Base-by-base conservation (phyloP, 768 basidiomycete genomes). In the Strobilomyces echinocephalus region DNA sequence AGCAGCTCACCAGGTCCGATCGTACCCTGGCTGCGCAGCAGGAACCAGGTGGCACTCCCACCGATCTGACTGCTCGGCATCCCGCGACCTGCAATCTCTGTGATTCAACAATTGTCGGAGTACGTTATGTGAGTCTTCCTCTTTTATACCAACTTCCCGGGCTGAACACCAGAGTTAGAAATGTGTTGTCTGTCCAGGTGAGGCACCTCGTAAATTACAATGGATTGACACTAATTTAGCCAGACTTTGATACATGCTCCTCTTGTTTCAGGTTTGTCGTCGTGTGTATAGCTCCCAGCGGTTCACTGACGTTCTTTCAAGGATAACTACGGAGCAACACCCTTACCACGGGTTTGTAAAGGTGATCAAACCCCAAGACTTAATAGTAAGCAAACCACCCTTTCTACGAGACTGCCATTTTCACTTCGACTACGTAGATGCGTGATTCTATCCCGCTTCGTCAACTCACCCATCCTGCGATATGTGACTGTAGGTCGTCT, bases 81-180 rank as follows among this genome's bases (percentile, higher is more conserved):
- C 65, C 69, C 55, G 88, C 89, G 7, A 77, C 68, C 10, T 95
- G 92, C 70, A 80, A 94, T 65, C 64, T 92, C 24, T 95, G 92
- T 61, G 83, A 87, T 56, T 84, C 82, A 1, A 67, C 74, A 3
- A 88, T 95, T 59, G 59, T 69, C 26, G 92, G 91, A 2, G 73
- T 76, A 42, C 82, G 92, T 42, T 93, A 81, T 73, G 88, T 91
- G 63, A 70, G 87, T 59, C 16, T 49, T 46, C 8, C 31, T 48
- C 28, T 1, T 15, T 31, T n/a, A 47, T 46, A 31, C 51, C 31
- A 40, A 45, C 26, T 41, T 54, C 26, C 31, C 26, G 48, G 21
- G 46, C 15, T 57, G 52, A 50, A 49, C 6, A 10, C n/a, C 38
- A 41, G n/a, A 39, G 18, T 26, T 45, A 90, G 87, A 91, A 91